Conservation (phyloP, 1,139 yeast genomes). For the Yamadazyma songkhlaensis region DNA sequence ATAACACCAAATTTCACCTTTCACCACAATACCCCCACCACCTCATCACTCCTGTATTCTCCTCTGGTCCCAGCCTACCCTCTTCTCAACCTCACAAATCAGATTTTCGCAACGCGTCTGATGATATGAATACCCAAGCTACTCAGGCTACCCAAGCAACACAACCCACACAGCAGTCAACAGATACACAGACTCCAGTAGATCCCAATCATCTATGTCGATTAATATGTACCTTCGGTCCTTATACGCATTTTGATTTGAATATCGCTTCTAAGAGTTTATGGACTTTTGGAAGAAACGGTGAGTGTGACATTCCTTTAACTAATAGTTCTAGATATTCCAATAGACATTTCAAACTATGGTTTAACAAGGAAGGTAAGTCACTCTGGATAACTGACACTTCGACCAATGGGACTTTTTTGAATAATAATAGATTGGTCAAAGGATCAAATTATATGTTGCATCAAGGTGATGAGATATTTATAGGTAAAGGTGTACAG, state of each 20-base stretch:
- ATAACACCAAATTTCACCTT: no score
- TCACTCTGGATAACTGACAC: conserved; percentile 65
- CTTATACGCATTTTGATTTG: conserved; percentile 45
- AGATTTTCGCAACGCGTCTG: conserved; percentile 1
- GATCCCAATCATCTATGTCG: conserved; percentile 37
- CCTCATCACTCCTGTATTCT: background rate
- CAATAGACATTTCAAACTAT: conserved; percentile 71
- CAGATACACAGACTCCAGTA: conserved; percentile 29
- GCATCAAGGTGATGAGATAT: conserved; percentile 88
- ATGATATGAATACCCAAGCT: conserved; percentile 33
- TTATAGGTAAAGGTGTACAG: conserved; percentile 85
- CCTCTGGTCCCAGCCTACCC: no score
- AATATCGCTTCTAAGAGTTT: conserved; percentile 32
- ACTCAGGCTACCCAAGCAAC: conserved; percentile 42
- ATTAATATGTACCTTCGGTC: conserved; percentile 70
- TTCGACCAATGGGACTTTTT: conserved; percentile 88
- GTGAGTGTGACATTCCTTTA: conserved; percentile 60
- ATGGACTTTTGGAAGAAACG: conserved; percentile 81
- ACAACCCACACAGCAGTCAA: conserved; percentile 64
- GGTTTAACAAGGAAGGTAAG: conserved; percentile 53
- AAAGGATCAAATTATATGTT: conserved; percentile 80
- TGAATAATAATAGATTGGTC: conserved; percentile 70
- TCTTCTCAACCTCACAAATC: no score
- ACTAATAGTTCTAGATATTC: conserved; percentile 70
- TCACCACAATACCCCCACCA: background rate